phyloP scores from a whole-genome alignment of 2,329 filamentous ascomycete species.

The Claviceps lovelessii region DNA sequence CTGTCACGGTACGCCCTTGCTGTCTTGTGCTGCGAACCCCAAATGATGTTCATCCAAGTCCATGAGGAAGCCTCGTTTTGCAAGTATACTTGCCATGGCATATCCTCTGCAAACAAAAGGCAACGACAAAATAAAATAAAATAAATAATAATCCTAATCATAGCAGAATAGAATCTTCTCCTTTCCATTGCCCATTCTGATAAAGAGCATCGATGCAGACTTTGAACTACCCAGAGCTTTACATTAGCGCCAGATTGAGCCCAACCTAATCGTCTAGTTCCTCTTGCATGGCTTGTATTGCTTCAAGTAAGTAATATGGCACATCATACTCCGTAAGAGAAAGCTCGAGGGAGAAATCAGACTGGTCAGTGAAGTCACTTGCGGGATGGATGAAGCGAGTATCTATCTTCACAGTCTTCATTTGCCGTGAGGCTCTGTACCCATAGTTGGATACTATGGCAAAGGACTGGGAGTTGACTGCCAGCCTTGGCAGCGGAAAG shows the following conservation, averaged over 20 bases:
- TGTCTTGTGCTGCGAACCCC: not conserved
- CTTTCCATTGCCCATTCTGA: not conserved
- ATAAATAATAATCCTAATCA: not conserved
- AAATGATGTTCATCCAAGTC: not conserved
- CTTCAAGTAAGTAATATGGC: slow-evolving; percentile 3
- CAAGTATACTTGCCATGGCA: not conserved
- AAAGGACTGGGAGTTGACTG: slow-evolving; percentile 7
- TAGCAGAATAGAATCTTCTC: not conserved
- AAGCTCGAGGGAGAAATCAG: not conserved
- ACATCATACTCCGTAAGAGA: slow-evolving; percentile 5
- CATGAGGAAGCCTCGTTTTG: not conserved
- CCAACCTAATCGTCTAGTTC: slow-evolving; percentile 3
- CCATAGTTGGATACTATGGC: slow-evolving; percentile 8
- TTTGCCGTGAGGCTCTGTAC: slow-evolving; percentile 13
- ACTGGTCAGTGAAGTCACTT: not conserved
- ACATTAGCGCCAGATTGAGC: not conserved
- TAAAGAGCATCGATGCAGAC: not conserved
- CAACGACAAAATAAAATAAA: not conserved
- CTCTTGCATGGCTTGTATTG: slow-evolving; percentile 3
- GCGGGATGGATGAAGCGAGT: slow-evolving; percentile 8
- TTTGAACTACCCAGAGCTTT: not conserved
- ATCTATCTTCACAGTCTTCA: slow-evolving; percentile 13
- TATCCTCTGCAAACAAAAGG: not conserved
- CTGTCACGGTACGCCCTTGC: not conserved
- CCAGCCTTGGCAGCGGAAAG: slow-evolving; percentile 19